Evolutionary conservation across 805 yeast genomes (phyloP).

Genomic region (Starmerella cellae): DNA sequence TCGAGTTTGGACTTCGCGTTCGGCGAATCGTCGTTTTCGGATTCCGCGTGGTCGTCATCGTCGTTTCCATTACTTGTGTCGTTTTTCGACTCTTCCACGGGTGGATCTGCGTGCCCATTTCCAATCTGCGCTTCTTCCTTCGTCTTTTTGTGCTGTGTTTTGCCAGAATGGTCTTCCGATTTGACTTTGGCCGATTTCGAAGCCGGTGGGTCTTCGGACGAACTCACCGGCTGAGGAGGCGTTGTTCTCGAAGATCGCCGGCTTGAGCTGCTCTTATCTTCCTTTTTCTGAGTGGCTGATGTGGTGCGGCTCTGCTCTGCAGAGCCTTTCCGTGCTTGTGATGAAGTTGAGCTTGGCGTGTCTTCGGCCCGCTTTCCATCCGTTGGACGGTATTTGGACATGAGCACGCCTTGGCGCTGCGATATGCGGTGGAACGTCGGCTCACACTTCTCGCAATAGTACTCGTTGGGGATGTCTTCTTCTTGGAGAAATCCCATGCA

Average conservation of each 20-base stretch:
- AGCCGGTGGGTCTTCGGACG: too few relatives aligned
- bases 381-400: slow-evolving; percentile 12
- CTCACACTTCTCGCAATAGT: slow-evolving; percentile 85
- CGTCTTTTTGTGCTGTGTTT: background rate
- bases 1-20: background rate
- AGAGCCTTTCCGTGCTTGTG: background rate
- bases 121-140: background rate
- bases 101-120: background rate
- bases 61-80: background rate
- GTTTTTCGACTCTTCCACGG: background rate
- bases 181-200: background rate
- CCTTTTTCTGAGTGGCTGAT: background rate
- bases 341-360: background rate
- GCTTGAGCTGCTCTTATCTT: background rate
- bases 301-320: background rate
- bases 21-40: background rate
- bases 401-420: slow-evolving; percentile 10
- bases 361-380: background rate
- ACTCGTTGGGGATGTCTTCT: slow-evolving; percentile 75
- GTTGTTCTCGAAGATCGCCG: background rate
- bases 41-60: background rate
- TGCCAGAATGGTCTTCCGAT: background rate
- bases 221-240: too few relatives aligned
- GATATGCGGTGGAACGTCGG: slow-evolving; percentile 55
- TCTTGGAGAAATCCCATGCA: slow-evolving; percentile 78